Evolutionary conservation across 352 stramenopile species (phyloP), one percentile per base, ranked within the genome.

Genomic region (Pythium brassicae): DNA sequence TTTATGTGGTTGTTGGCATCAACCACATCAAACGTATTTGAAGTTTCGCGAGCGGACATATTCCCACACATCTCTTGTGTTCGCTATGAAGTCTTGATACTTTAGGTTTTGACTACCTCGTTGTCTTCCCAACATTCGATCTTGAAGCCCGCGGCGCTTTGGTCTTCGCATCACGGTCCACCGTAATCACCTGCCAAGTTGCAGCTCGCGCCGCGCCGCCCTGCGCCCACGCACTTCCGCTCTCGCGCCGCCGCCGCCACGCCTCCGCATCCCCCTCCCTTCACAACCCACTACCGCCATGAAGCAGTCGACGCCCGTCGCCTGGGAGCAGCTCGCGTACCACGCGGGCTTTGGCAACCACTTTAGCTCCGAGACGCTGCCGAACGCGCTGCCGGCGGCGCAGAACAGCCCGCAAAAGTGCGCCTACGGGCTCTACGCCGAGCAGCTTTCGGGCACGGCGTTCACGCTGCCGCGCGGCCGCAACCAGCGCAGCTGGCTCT

Each of bases 331-430:
- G 25, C 65, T 97, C 37, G 53, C 75, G 55, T 98, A 98, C 68
- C 74, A 92, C 45, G 70, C 78, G 34, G 95, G 95, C 35, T 98
- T 98, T 57, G 93, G 87, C 55, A 97, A 96, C 63, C 71, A 97
- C 43, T 98, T 98, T 61, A 89, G 92, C 78, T 97, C 88, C 34
- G 94, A 98, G 68, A 83, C 86, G 44, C 64, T 98, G 25, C 77
- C 86, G 7, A 71, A 85, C 44, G 84, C 96, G 32, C 74, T 99
- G 22, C 96, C 96, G 9, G 77, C 86, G 61, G 90, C 73, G 15
- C 87, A 98, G 55, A 99, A 98, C 79, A 98, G 93, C 71, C 96
- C 96, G 44, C 93, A 98, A 61, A 76, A 87, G 61, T 97, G 94
- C 42, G 78, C 95, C 1, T 97, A 97, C 55, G 87, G 89, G 9